Evolutionary conservation across 192 early-diverging fungal species (phyloP).

Genomic region (Geranomyces michiganensis): DNA sequence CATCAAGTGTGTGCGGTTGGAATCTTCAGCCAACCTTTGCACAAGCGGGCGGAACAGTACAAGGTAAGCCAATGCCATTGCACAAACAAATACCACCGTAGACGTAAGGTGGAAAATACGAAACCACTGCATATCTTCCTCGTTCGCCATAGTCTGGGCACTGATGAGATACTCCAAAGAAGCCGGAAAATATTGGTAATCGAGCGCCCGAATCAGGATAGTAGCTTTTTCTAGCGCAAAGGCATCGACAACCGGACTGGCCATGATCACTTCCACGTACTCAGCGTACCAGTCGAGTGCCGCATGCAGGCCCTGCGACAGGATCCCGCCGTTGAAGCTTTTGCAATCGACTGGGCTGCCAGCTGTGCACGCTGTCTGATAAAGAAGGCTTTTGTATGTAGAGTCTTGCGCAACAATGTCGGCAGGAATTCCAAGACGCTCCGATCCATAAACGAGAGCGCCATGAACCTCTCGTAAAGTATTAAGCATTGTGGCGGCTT

Average conservation of each 20-base stretch:
- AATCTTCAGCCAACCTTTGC: constrained; percentile 33
- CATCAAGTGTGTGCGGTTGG: constrained; percentile 35
- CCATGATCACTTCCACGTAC: neutral
- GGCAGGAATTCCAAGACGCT: constrained; percentile 9
- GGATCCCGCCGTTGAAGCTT: constrained; percentile 29
- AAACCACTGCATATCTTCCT: constrained; percentile 28
- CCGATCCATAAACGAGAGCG: constrained; percentile 24
- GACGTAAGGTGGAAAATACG: constrained; percentile 36
- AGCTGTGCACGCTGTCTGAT: constrained; percentile 33
- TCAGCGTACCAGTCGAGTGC: constrained; percentile 26
- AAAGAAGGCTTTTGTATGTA: constrained; percentile 23
- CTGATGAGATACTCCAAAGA: constrained; percentile 1
- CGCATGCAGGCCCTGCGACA: constrained; percentile 39
- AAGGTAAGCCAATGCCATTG: constrained; percentile 26
- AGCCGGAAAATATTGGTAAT: constrained; percentile 23
- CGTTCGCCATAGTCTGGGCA: neutral
- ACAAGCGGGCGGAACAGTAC: constrained; percentile 37
- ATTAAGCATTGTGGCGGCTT: neutral
- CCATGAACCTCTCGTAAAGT: neutral
- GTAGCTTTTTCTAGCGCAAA: neutral
- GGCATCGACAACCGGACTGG: neutral
- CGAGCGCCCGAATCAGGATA: constrained; percentile 22
- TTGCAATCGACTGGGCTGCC: constrained; percentile 33
- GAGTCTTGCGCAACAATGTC: neutral
- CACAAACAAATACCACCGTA: constrained; percentile 34